These are phyloP conservation scores for Liriodendron chinense DNA, from an alignment of 164 flowering plant genomes.

Conservation along the genomic window DNA sequence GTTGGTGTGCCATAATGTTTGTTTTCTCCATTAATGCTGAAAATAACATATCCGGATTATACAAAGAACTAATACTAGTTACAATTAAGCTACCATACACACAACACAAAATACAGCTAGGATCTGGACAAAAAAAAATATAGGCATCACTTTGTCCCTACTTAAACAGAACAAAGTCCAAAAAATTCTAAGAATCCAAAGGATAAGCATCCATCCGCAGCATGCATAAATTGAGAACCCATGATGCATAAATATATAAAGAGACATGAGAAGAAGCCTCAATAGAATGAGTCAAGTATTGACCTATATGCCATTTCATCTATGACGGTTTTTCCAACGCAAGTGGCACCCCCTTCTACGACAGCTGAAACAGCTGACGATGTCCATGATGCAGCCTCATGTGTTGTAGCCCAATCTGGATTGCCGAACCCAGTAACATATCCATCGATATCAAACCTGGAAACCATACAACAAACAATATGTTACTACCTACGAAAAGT, in stretches of 20 bases:
- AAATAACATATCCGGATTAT: slow-evolving; percentile 7
- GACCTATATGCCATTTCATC: slow-evolving; percentile 84
- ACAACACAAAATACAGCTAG: neutral
- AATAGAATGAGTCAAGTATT: slow-evolving; percentile 5
- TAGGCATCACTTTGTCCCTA: neutral
- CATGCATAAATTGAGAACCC: neutral
- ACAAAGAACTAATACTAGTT: slow-evolving; percentile 5
- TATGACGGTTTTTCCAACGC: slow-evolving; percentile 82
- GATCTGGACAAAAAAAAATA: neutral
- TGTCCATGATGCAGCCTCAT: slow-evolving; percentile 66
- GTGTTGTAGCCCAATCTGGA: slow-evolving; percentile 84
- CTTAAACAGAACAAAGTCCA: neutral
- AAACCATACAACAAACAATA: slow-evolving; percentile 17
- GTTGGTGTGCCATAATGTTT: slow-evolving; percentile 81
- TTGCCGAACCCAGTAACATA: slow-evolving; percentile 86
- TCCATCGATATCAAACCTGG: slow-evolving; percentile 87
- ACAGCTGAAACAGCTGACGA: slow-evolving; percentile 58
- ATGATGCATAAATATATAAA: neutral
- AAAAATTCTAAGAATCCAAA: neutral
- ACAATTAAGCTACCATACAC: neutral
- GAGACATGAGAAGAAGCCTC: neutral
- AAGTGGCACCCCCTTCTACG: slow-evolving; percentile 89
- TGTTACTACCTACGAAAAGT: neutral
- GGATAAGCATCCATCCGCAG: neutral
- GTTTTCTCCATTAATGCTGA: slow-evolving; percentile 83